Evolutionary conservation across 164 flowering plant species (phyloP).

Genomic region (Vitis rupestris): DNA sequence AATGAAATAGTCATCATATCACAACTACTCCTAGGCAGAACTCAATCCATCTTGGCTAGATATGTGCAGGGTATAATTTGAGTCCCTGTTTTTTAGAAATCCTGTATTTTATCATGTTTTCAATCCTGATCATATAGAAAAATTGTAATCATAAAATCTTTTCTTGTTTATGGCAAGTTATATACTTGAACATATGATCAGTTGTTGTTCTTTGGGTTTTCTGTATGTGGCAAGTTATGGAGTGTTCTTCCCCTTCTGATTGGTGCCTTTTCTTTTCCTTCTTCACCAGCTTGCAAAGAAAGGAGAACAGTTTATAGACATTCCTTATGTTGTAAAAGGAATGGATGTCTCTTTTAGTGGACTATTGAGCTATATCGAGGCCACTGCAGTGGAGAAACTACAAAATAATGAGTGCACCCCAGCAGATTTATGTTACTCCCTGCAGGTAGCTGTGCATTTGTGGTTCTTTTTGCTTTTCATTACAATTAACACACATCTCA

Average conservation of each 20-base stretch:
- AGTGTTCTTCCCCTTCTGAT: background rate
- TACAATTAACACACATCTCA: too few relatives aligned
- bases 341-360: slow-evolving; percentile 99
- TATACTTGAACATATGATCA: background rate
- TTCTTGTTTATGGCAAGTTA: too few relatives aligned
- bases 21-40: too few relatives aligned
- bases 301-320: slow-evolving; percentile 77
- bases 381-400: slow-evolving; percentile 86
- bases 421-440: slow-evolving; percentile 93
- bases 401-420: slow-evolving; percentile 93
- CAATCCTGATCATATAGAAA: too few relatives aligned
- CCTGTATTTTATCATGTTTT: too few relatives aligned
- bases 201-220: background rate
- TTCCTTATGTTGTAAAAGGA: slow-evolving; percentile 96
- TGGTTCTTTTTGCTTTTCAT: background rate
- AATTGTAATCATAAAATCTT: too few relatives aligned
- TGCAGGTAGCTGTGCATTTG: slow-evolving; percentile 51
- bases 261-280: slow-evolving; percentile 8
- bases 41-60: too few relatives aligned
- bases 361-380: slow-evolving; percentile 84
- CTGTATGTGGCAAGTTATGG: background rate
- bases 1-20: too few relatives aligned
- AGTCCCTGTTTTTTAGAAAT: too few relatives aligned
- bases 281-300: slow-evolving; percentile 82
- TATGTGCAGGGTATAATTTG: too few relatives aligned